Base-by-base conservation (phyloP, 2,329 filamentous ascomycete genomes). In the Clarireedia hainanense region DNA sequence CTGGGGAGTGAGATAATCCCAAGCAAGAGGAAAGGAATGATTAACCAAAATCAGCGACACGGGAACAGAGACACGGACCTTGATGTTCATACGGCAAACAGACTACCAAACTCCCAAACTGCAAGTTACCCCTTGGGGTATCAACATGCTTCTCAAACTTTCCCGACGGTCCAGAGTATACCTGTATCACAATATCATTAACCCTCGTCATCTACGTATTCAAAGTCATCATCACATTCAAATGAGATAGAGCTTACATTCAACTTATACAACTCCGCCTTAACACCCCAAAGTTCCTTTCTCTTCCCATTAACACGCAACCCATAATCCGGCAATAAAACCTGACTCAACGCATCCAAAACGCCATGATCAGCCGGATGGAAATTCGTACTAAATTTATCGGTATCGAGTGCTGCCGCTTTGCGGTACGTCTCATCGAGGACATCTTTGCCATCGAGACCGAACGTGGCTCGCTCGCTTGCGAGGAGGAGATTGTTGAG, bases 201-300 rank as follows among this genome's bases (percentile, higher is more conserved):
- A 12, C 30, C 3, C 7, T 34, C 23, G 5, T 6, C 5, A 60
- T 14, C 15, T n/a, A 14, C 43, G 4, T 6, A 4, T 23, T 48
- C 10, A 48, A 14, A 4, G 24, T 6, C 26, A 10, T 10, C 34
- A 47, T 12, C 1, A 9, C 9, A 15, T 6, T 1, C 17, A 24
- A 17, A 14, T 6, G 7, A 37, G 6, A 30, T 30, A 3, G 17
- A 27, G 47, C 30, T 40, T 52, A 79, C 75, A 60, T 83, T 83
- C 17, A 83, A 65, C 58, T 81, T 81, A 64, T 81, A 82, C 2
- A 84, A 67, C 66, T 83, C 78, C 0, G 79, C 79, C 4, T 66
- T 67, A 1, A 83, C 66, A 6, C 71, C 71, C 5, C 0, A 58
- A 45, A 59, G 55, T 30, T 62, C 55, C 9, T 47, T 61, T 4